A percentile compares a stretch with the other conserved stretches of the same genome.
Conservation (phyloP, 1,284 basidiomycete genomes). For the Rhodofomes roseus region DNA sequence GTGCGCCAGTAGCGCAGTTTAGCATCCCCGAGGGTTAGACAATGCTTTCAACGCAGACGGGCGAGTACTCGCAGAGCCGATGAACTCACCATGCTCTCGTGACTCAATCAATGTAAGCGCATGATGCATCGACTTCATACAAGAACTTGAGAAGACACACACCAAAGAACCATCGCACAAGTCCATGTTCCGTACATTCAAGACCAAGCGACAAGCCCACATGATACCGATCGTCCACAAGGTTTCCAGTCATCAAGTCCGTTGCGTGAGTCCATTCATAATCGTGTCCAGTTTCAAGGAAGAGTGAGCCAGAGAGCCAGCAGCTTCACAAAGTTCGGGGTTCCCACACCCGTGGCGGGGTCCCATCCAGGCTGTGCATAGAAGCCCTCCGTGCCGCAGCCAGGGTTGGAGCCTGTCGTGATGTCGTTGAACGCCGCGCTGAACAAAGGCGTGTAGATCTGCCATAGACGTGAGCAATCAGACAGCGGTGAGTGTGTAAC, state of each 20-base stretch:
- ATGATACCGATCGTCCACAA: neutral
- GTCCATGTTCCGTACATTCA: no score
- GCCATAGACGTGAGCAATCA: neutral
- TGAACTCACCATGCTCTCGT: no score
- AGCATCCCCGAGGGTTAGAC: no score
- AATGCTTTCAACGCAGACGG: no score
- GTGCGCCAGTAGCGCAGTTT: no score
- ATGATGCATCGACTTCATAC: no score
- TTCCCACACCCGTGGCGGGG: slow-evolving; percentile 22
- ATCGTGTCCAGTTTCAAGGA: neutral
- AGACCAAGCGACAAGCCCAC: no score
- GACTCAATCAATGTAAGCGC: no score
- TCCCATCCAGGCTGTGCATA: slow-evolving; percentile 33
- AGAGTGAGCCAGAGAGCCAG: neutral
- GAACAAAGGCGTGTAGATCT: slow-evolving; percentile 26
- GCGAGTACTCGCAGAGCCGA: no score
- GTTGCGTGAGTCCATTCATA: neutral
- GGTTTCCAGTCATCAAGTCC: neutral
- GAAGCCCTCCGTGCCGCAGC: slow-evolving; percentile 33
- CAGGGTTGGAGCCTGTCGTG: slow-evolving; percentile 36
- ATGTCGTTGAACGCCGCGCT: slow-evolving; percentile 36
- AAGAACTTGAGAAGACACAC: no score
- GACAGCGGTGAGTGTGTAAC: neutral
- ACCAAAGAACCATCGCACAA: no score
- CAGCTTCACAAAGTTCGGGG: neutral